These are phyloP conservation scores for Brassica nigra DNA, from an alignment of 345 rosid species.

Conservation along the genomic window DNA sequence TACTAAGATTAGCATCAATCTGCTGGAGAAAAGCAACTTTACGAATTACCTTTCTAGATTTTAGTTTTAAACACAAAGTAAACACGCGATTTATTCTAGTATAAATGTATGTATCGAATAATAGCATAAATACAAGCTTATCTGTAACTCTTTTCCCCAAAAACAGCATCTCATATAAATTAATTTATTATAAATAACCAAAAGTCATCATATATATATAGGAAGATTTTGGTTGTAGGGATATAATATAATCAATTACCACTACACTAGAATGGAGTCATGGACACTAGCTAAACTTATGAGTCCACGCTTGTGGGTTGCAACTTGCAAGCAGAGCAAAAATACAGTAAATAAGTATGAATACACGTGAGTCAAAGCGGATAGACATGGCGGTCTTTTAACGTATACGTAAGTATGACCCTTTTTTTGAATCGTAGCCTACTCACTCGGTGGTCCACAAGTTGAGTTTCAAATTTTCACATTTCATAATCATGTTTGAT, in stretches of 20 bases:
- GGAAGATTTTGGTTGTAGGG: neutral
- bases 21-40: neutral
- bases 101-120: neutral
- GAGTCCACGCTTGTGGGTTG: conserved; percentile 24
- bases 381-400: conserved; percentile 10
- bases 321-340: neutral
- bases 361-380: conserved; percentile 27
- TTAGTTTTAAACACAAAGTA: neutral
- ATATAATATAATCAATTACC: neutral
- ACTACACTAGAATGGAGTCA: neutral
- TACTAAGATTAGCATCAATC: conserved; percentile 5
- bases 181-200: neutral
- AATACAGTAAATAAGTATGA: conserved; percentile 11
- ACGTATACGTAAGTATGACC: neutral
- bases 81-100: neutral
- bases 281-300: conserved; percentile 18
- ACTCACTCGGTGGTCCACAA: conserved; percentile 26
- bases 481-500: conserved; percentile 9
- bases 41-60: neutral
- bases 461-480: conserved; percentile 8
- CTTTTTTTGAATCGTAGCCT: neutral
- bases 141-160: conserved; percentile 13
- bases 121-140: conserved; percentile 8
- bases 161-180: neutral
- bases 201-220: neutral